Percentiles rank a stretch among this genome's conserved stretches.
Conservation (phyloP, 2,329 filamentous ascomycete species). For the Cercospora berteroae region DNA sequence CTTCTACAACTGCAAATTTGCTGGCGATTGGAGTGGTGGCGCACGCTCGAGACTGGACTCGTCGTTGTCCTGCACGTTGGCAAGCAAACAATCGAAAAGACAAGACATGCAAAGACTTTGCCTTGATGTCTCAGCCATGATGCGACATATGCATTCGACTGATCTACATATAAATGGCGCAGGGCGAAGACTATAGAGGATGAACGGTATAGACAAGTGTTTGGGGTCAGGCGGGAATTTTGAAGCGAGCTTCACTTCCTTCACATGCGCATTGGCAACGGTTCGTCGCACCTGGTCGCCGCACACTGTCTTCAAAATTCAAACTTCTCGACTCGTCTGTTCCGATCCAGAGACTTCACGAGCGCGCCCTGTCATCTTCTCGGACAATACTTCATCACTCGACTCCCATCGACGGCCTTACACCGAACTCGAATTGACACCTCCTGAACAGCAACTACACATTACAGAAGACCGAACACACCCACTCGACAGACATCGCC, state of each 20-base stretch:
- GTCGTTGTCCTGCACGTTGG: background rate
- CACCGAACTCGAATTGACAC: background rate
- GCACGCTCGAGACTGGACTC: background rate
- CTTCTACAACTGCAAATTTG: background rate
- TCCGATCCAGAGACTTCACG: background rate
- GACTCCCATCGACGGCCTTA: background rate
- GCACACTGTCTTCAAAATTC: background rate
- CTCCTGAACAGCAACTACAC: too few species aligned
- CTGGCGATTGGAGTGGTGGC: background rate
- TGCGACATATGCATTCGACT: background rate
- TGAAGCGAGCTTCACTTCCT: conserved; percentile 3
- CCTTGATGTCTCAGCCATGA: background rate
- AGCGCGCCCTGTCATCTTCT: background rate
- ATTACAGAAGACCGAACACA: background rate
- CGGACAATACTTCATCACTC: background rate
- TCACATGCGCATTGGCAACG: background rate
- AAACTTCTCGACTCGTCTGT: background rate
- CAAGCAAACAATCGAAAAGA: background rate
- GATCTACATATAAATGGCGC: background rate
- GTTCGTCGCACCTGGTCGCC: background rate
- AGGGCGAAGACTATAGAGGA: background rate
- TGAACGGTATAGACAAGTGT: background rate
- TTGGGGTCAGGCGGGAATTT: background rate
- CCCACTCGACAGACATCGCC: background rate
- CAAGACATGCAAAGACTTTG: background rate